These are phyloP conservation scores for Lolium perenne DNA, from an alignment of 176 grass and related monocot genomes.

Conservation along the genomic window DNA sequence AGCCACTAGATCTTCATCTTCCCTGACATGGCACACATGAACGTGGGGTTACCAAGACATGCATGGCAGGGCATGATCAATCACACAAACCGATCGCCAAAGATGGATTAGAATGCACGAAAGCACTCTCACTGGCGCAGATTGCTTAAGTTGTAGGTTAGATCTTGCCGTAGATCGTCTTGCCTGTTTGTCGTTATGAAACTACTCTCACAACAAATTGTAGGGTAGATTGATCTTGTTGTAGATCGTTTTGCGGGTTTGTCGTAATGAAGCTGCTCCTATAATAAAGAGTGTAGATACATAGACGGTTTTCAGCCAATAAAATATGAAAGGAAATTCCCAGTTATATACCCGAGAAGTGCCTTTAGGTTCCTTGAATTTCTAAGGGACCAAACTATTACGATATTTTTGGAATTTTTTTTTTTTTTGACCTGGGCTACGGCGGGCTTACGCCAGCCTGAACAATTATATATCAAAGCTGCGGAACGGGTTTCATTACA, in stretches of 20 bases:
- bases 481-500: too few species aligned
- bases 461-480: too few species aligned
- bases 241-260: neutral
- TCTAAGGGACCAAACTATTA: neutral
- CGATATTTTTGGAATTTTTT: neutral
- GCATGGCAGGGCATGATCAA: neutral
- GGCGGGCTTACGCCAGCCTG: too few species aligned
- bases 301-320: neutral
- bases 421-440: too few species aligned
- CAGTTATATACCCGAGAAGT: too few species aligned
- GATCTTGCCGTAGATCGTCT: neutral
- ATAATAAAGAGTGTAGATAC: neutral
- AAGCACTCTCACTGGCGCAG: neutral
- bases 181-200: neutral
- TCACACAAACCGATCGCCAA: neutral
- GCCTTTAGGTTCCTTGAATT: neutral
- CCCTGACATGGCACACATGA: slow-evolving; percentile 19
- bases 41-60: neutral
- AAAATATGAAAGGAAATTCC: neutral
- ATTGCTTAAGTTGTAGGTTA: slow-evolving; percentile 12
- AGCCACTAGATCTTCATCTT: neutral
- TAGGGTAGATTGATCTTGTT: neutral
- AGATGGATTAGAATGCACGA: slow-evolving; percentile 42
- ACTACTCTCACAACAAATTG: neutral
- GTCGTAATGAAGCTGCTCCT: neutral